A percentile compares a stretch with the other conserved stretches of the same genome.
phyloP scores from a whole-genome alignment of 2,329 filamentous ascomycete species.

The Aspergillus cejpii region DNA sequence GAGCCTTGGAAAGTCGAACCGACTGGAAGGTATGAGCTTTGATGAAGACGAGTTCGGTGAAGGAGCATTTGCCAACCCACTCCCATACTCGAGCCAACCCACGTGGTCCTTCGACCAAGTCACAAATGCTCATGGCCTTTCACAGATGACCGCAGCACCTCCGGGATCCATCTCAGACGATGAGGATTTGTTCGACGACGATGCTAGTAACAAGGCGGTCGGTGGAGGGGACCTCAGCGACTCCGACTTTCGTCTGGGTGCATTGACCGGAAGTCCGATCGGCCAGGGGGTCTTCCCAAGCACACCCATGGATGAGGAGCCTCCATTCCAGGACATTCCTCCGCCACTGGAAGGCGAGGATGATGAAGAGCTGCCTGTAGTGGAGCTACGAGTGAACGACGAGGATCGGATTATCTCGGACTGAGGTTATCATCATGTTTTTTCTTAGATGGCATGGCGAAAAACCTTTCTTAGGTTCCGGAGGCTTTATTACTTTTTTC shows the following conservation, averaged over 20 bases:
- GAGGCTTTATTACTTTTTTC: slow-evolving; percentile 5
- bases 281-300: slow-evolving; percentile 15
- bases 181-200: slow-evolving; percentile 33
- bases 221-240: slow-evolving; percentile 33
- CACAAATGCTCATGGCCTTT: slow-evolving; percentile 25
- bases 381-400: slow-evolving; percentile 37
- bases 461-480: no score
- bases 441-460: no score
- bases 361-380: slow-evolving; percentile 37
- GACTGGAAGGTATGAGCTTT: slow-evolving; percentile 31
- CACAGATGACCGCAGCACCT: slow-evolving; percentile 25
- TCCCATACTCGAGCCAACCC: slow-evolving; percentile 23
- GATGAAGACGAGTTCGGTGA: slow-evolving; percentile 26
- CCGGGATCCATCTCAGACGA: slow-evolving; percentile 27
- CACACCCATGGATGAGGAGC: slow-evolving; percentile 25
- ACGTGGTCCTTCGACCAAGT: slow-evolving; percentile 36
- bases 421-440: no score
- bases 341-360: slow-evolving; percentile 27
- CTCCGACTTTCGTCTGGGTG: slow-evolving; percentile 28
- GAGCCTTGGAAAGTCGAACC: slow-evolving; percentile 17
- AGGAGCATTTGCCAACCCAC: slow-evolving; percentile 18
- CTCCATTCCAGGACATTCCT: slow-evolving; percentile 29
- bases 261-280: slow-evolving; percentile 23
- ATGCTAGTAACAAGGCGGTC: slow-evolving; percentile 38
- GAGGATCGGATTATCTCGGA: slow-evolving; percentile 27